Percentiles rank a stretch among this genome's conserved stretches.
phyloP scores from a whole-genome alignment of 805 yeast species.

The Ogataea populi-albae region DNA sequence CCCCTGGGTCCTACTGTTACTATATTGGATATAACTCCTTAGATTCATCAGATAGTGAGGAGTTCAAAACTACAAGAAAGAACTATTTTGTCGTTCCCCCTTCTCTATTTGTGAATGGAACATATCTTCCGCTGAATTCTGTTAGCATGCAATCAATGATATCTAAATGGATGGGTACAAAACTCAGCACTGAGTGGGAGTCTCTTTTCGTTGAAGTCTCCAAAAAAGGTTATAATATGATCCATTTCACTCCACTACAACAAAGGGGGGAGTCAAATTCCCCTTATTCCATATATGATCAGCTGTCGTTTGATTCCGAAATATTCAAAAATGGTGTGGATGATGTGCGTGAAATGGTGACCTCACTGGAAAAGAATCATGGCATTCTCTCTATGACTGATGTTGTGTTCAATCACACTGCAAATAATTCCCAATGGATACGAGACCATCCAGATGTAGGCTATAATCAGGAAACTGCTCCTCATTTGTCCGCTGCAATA shows the following conservation, averaged over 20 bases:
- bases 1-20: slow-evolving; percentile 79
- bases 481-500: slow-evolving; percentile 81
- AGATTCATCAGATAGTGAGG: slow-evolving; percentile 24
- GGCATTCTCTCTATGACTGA: slow-evolving; percentile 80
- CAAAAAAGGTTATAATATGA: slow-evolving; percentile 86
- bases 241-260: slow-evolving; percentile 94
- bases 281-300: slow-evolving; percentile 90
- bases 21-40: slow-evolving; percentile 55
- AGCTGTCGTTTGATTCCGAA: slow-evolving; percentile 67
- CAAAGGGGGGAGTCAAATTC: slow-evolving; percentile 86
- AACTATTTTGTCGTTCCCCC: slow-evolving; percentile 82
- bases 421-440: slow-evolving; percentile 85
- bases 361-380: slow-evolving; percentile 48
- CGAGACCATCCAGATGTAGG: slow-evolving; percentile 87
- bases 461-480: slow-evolving; percentile 81
- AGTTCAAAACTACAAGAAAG: slow-evolving; percentile 49
- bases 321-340: slow-evolving; percentile 52
- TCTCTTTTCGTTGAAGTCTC: slow-evolving; percentile 57
- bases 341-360: slow-evolving; percentile 54
- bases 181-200: slow-evolving; percentile 56
- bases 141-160: slow-evolving; percentile 81
- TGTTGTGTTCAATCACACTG: slow-evolving; percentile 93
- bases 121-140: slow-evolving; percentile 68
- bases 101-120: slow-evolving; percentile 53
- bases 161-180: slow-evolving; percentile 87